Percentiles rank a stretch among this genome's conserved stretches.
These are phyloP conservation scores for Chenopodium berlandieri DNA, from an alignment of 148 eudicot species.

Conservation along the genomic window DNA sequence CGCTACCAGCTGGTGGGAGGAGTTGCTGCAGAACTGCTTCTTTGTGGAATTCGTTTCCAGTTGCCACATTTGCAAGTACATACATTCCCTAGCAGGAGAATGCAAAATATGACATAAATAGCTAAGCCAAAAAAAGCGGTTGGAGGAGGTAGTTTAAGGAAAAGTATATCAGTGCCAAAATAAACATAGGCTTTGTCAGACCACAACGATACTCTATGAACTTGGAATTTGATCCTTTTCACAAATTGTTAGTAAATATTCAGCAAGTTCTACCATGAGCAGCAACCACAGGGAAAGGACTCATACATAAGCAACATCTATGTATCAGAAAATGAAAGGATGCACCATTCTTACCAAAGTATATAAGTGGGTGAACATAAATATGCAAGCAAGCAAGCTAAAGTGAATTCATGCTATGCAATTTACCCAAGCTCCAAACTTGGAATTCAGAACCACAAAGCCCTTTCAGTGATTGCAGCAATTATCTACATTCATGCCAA, in stretches of 20 bases:
- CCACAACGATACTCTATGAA: too few species aligned
- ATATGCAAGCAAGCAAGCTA: constrained; percentile 10
- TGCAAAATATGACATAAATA: not conserved
- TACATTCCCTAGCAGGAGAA: constrained; percentile 67
- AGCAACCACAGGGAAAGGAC: not conserved
- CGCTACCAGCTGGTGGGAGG: constrained; percentile 39
- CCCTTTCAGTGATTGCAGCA: not conserved
- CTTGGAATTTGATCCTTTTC: not conserved
- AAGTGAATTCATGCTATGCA: not conserved
- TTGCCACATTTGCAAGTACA: constrained; percentile 73
- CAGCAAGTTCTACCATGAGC: not conserved
- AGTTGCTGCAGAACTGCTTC: constrained; percentile 75
- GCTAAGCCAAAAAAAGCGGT: not conserved
- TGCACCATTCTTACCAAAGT: not conserved
- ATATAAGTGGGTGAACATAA: not conserved
- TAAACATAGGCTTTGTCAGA: not conserved
- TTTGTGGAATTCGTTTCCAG: constrained; percentile 83
- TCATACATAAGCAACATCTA: not conserved
- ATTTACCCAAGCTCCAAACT: constrained; percentile 7
- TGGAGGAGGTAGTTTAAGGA: not conserved
- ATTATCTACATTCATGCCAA: not conserved
- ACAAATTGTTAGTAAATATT: not conserved
- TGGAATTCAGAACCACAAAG: not conserved
- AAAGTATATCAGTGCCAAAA: not conserved
- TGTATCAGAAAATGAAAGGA: not conserved